phyloP scores from a whole-genome alignment of 495 filamentous ascomycete genomes.

The Lophiotrema nucula region DNA sequence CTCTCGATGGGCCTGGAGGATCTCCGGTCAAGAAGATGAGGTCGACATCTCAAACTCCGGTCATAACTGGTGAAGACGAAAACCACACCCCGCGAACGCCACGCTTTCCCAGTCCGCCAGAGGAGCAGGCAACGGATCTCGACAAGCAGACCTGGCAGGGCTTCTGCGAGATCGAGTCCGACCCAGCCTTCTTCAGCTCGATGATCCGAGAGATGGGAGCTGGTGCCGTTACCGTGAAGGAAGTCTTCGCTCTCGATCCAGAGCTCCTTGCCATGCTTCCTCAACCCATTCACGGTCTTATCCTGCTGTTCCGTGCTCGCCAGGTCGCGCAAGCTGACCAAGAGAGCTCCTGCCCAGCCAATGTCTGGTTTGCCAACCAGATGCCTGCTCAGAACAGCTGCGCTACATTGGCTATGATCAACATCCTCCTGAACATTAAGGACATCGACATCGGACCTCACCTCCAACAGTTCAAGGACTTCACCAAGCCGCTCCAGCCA shows the following conservation, averaged over 20 bases:
- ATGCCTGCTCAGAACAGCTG: slow-evolving; percentile 76
- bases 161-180: slow-evolving; percentile 87
- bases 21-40: neutral
- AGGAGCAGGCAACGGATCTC: slow-evolving; percentile 41
- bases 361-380: slow-evolving; percentile 95
- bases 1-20: neutral
- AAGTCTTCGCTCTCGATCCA: slow-evolving; percentile 73
- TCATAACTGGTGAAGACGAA: neutral
- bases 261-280: slow-evolving; percentile 63
- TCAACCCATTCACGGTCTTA: slow-evolving; percentile 75
- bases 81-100: neutral
- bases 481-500: slow-evolving; percentile 65
- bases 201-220: slow-evolving; percentile 80
- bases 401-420: slow-evolving; percentile 82
- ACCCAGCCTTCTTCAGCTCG: slow-evolving; percentile 85
- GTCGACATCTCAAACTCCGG: neutral
- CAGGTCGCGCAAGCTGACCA: slow-evolving; percentile 59
- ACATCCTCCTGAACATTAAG: slow-evolving; percentile 79
- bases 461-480: slow-evolving; percentile 67
- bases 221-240: slow-evolving; percentile 68
- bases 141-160: slow-evolving; percentile 63
- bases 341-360: slow-evolving; percentile 59
- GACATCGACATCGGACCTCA: slow-evolving; percentile 63
- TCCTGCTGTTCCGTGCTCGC: slow-evolving; percentile 77
- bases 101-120: slow-evolving; percentile 37